A percentile compares a stretch with the other conserved stretches of the same genome.
Conservation (phyloP, 768 basidiomycete species). For the Cytidiella melzeri region DNA sequence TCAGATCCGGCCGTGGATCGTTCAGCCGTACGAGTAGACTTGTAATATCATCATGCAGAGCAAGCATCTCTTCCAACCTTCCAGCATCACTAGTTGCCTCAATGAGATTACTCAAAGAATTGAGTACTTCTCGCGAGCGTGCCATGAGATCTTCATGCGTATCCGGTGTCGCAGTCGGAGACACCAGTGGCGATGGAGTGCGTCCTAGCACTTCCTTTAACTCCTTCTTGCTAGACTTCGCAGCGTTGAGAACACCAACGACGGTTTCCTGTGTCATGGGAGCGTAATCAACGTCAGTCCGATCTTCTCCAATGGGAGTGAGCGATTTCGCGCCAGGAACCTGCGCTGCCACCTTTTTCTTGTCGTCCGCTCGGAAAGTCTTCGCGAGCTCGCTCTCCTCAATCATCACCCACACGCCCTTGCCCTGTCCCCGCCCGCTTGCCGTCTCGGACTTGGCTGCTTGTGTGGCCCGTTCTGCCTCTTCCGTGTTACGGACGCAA, state of each 20-base stretch:
- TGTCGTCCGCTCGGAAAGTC: constrained; percentile 54
- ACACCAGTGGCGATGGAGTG: constrained; percentile 18
- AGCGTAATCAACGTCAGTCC: constrained; percentile 19
- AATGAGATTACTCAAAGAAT: constrained; percentile 46
- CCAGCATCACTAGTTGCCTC: constrained; percentile 51
- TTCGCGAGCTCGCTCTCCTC: constrained; percentile 80
- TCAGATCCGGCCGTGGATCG: constrained; percentile 6
- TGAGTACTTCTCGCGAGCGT: constrained; percentile 36
- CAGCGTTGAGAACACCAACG: constrained; percentile 27
- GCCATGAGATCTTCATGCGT: constrained; percentile 45
- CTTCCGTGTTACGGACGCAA: constrained; percentile 92
- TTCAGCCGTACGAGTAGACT: constrained; percentile 39
- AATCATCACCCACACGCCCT: constrained; percentile 80
- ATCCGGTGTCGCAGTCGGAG: constrained; percentile 14
- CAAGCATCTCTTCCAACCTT: constrained; percentile 61
- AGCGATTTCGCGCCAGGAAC: constrained; percentile 15
- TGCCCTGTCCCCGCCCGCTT: constrained; percentile 50
- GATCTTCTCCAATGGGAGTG: constrained; percentile 9
- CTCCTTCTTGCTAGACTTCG: constrained; percentile 32
- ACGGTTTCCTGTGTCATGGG: constrained; percentile 16
- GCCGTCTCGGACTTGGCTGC: constrained; percentile 18
- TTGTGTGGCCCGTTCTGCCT: constrained; percentile 46
- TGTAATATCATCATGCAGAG: constrained; percentile 67
- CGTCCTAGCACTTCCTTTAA: constrained; percentile 22
- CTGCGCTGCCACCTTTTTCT: constrained; percentile 41